Evolutionary conservation across 2,329 filamentous ascomycete genomes (phyloP).

Genomic region (Emydomyces testavorans): DNA sequence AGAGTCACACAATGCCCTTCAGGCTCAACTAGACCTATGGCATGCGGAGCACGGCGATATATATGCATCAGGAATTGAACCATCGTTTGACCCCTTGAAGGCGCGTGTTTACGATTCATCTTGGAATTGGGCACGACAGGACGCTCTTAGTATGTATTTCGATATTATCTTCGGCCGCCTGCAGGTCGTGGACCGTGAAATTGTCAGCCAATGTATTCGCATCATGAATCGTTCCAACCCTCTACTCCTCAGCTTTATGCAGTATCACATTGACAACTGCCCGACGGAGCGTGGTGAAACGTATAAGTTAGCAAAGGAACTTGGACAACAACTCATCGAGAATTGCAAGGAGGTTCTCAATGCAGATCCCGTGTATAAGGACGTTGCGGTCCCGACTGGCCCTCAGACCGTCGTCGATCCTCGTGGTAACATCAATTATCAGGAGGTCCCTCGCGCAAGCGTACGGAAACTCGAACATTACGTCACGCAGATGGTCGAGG

Average conservation of each 20-base stretch:
- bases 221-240: slow-evolving; percentile 99
- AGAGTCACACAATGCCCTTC: slow-evolving; percentile 74
- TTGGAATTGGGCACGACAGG: slow-evolving; percentile 98
- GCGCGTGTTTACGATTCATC: slow-evolving; percentile 94
- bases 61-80: slow-evolving; percentile 88
- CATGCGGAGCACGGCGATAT: slow-evolving; percentile 90
- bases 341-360: slow-evolving; percentile 91
- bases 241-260: slow-evolving; percentile 94
- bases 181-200: slow-evolving; percentile 87
- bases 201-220: slow-evolving; percentile 94
- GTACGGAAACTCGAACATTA: slow-evolving; percentile 97
- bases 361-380: slow-evolving; percentile 82
- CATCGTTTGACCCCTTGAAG: slow-evolving; percentile 85
- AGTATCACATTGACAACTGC: slow-evolving; percentile 98
- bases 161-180: slow-evolving; percentile 96
- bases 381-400: slow-evolving; percentile 82
- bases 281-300: slow-evolving; percentile 94
- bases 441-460: slow-evolving; percentile 74
- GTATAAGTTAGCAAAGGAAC: slow-evolving; percentile 92
- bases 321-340: slow-evolving; percentile 85
- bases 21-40: slow-evolving; percentile 91
- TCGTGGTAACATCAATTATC: slow-evolving; percentile 82
- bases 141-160: slow-evolving; percentile 96
- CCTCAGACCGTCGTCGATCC: slow-evolving; percentile 87
- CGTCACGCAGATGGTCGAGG: slow-evolving; percentile 95